Percentiles rank a stretch among this genome's conserved stretches.
phyloP scores from a whole-genome alignment of 2,329 filamentous ascomycete genomes.

The Biscogniauxia sp. region DNA sequence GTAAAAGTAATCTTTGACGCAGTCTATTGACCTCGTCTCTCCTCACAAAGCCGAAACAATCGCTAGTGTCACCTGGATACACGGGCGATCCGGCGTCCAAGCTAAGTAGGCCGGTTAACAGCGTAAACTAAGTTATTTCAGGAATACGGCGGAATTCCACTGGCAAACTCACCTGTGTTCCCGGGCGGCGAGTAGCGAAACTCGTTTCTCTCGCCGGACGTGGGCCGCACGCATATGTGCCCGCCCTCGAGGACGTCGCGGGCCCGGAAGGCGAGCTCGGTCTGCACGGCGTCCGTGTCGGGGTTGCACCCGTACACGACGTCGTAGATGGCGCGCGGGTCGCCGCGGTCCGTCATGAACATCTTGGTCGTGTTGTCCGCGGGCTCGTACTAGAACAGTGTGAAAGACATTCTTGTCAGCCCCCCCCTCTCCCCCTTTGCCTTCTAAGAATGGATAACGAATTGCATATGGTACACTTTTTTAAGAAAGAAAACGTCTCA shows the following conservation, averaged over 20 bases:
- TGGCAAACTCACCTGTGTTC: slow-evolving; percentile 33
- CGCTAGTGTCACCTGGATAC: neutral
- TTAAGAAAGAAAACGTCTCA: slow-evolving; percentile 19
- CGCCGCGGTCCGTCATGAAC: slow-evolving; percentile 45
- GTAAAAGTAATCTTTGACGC: too few species aligned
- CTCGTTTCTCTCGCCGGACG: slow-evolving; percentile 37
- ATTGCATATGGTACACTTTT: neutral
- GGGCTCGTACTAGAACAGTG: slow-evolving; percentile 34
- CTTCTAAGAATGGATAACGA: neutral
- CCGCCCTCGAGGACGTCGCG: slow-evolving; percentile 31
- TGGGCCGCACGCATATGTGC: slow-evolving; percentile 38
- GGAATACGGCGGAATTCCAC: neutral
- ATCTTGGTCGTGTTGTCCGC: slow-evolving; percentile 47
- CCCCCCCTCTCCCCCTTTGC: too few species aligned
- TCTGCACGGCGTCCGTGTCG: slow-evolving; percentile 39
- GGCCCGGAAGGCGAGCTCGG: slow-evolving; percentile 35
- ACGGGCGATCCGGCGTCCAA: neutral
- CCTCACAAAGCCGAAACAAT: neutral
- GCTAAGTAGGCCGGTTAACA: neutral
- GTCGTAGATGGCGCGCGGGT: slow-evolving; percentile 41
- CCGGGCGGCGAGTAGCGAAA: slow-evolving; percentile 42
- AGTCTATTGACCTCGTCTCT: neutral
- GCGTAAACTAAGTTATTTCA: neutral
- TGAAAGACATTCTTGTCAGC: too few species aligned
- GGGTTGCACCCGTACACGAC: slow-evolving; percentile 42